Percentiles rank a stretch among this genome's conserved stretches.
Evolutionary conservation across 768 basidiomycete genomes (phyloP).

Genomic region (Phanerodontia chrysosporium): DNA sequence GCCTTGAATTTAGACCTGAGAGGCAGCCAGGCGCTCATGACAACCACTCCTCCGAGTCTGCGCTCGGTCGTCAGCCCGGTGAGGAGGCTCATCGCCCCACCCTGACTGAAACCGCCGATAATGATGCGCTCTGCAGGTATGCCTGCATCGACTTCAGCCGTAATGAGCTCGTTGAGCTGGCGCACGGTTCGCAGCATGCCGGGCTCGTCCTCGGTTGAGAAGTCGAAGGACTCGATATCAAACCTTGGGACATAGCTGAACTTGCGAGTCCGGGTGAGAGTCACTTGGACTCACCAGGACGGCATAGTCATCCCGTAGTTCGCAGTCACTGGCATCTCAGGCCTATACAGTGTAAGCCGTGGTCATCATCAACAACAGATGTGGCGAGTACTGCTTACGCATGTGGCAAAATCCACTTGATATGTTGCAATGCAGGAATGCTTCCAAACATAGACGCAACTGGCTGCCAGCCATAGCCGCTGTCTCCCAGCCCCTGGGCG

Average conservation of each 20-base stretch:
- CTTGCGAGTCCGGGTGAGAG: background rate
- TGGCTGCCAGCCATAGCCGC: slow-evolving; percentile 72
- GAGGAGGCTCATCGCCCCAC: slow-evolving; percentile 73
- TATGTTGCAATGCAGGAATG: slow-evolving; percentile 55
- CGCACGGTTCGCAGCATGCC: slow-evolving; percentile 69
- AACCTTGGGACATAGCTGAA: slow-evolving; percentile 46
- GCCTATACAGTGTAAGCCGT: slow-evolving; percentile 31
- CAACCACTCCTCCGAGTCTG: slow-evolving; percentile 67
- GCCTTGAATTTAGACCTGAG: slow-evolving; percentile 60
- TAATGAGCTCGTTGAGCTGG: slow-evolving; percentile 64
- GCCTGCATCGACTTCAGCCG: slow-evolving; percentile 68
- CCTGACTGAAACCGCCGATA: slow-evolving; percentile 88
- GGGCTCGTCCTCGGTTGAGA: slow-evolving; percentile 57
- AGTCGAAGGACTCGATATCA: slow-evolving; percentile 64
- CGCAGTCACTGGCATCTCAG: slow-evolving; percentile 60
- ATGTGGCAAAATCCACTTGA: slow-evolving; percentile 90
- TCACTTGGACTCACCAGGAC: slow-evolving; percentile 51
- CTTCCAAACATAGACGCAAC: slow-evolving; percentile 64
- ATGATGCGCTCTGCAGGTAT: slow-evolving; percentile 69
- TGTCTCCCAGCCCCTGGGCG: slow-evolving; percentile 68
- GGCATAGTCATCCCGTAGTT: slow-evolving; percentile 74
- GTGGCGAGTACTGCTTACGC: slow-evolving; percentile 46
- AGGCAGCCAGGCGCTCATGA: slow-evolving; percentile 79
- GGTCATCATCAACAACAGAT: background rate
- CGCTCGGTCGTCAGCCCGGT: slow-evolving; percentile 64